Evolutionary conservation across 495 filamentous ascomycete species (phyloP), one percentile per base, ranked within the genome.

Genomic region (Podospora bellae-mahoneyi): DNA sequence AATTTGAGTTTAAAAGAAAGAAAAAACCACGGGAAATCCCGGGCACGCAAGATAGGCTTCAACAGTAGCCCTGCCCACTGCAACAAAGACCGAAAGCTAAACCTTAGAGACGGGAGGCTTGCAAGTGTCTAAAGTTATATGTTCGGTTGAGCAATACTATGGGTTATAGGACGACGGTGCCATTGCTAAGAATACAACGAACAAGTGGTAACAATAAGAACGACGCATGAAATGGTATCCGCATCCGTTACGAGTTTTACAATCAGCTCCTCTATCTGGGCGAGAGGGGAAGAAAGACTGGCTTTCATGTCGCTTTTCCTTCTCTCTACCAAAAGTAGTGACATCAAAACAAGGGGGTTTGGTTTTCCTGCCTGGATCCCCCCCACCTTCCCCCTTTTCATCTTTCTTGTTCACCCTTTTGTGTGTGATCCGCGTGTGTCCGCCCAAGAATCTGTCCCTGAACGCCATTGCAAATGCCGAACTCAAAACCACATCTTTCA

Each of bases 401-500:
- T 65, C 13, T 48, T 39, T n/a, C n/a, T 16, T 16, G 7, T 65
- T 64, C 64, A 28, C 63, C 19, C 34, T 62, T 48, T 15, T 23
- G 23, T 23, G 30, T 7, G 62, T 55, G 44, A 68, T 62, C 71
- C 69, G 63, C 39, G 39, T 48, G 39, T 48, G 30, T 32, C 62
- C 68, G 60, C 69, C 68, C 65, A 69, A 67, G 54, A 59, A 65
- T 68, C 55, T 60, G 57, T 68, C 70, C 72, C 66, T 68, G 59
- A 74, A 75, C 71, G 71, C 67, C 69, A 67, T 68, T 62, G 64
- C 15, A 73, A 70, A 73, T 73, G 65, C 71, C 73, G 66, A 71
- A 64, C 69, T 66, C 57, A 58, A 64, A 64, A 60, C 56, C 64
- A 13, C 54, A 44, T 60, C 20, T 32, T 48, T 48, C 39, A 48